Conservation (phyloP, 2,329 filamentous ascomycete species). For the Trichocomaceae sp. region DNA sequence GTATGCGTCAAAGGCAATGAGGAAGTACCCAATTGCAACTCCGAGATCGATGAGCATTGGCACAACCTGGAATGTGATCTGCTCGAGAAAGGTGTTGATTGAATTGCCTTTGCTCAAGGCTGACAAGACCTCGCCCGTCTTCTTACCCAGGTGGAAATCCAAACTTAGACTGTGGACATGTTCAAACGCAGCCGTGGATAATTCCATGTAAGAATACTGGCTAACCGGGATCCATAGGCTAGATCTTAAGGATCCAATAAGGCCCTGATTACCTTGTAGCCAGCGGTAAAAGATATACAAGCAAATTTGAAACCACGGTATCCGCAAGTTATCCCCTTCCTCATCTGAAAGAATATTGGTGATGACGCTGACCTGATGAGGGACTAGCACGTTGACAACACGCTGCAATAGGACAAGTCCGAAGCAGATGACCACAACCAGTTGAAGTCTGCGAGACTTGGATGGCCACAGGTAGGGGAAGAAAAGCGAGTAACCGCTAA, state of each 20-base stretch:
- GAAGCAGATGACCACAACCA: constrained; percentile 77
- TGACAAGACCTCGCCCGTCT: constrained; percentile 91
- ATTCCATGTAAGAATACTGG: constrained; percentile 90
- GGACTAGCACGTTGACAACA: constrained; percentile 78
- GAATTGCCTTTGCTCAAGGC: constrained; percentile 92
- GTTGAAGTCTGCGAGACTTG: constrained; percentile 66
- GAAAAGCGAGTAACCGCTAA: constrained; percentile 85
- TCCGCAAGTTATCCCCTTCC: constrained; percentile 45
- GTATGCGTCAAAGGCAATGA: constrained; percentile 72
- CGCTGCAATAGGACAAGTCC: constrained; percentile 72
- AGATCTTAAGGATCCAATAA: constrained; percentile 74
- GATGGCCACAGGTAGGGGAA: constrained; percentile 96
- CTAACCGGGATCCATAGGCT: constrained; percentile 94
- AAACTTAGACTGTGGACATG: constrained; percentile 93
- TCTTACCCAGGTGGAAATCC: constrained; percentile 94
- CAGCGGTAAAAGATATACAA: constrained; percentile 72
- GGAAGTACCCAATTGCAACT: constrained; percentile 76
- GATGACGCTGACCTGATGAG: constrained; percentile 70
- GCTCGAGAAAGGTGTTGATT: constrained; percentile 94
- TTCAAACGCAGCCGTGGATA: constrained; percentile 93
- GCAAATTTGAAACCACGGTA: constrained; percentile 68
- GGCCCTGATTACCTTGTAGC: constrained; percentile 80
- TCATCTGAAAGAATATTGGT: constrained; percentile 63
- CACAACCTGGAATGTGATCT: constrained; percentile 90
- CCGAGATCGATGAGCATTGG: constrained; percentile 90